These are phyloP conservation scores for baker's yeast (Saccharomyces cerevisiae) DNA, from an alignment of 805 yeast species.

Conservation along the genomic window DNA sequence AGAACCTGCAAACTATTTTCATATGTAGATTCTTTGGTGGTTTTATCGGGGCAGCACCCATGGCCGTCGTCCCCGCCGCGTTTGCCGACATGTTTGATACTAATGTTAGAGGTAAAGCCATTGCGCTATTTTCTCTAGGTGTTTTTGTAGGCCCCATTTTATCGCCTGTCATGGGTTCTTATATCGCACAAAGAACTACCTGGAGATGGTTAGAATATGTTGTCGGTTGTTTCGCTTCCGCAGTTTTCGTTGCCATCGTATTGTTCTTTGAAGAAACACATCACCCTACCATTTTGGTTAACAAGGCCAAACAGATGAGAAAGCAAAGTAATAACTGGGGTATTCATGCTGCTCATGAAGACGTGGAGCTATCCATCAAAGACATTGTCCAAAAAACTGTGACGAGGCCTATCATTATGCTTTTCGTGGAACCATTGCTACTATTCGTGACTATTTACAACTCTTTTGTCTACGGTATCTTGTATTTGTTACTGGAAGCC, in stretches of 20 bases:
- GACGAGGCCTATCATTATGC: conserved; percentile 60
- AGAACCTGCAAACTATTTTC: conserved; percentile 68
- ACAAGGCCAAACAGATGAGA: conserved; percentile 57
- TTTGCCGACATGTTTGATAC: conserved; percentile 75
- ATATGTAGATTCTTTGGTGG: conserved; percentile 77
- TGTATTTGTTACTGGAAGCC: conserved; percentile 66
- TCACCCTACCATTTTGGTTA: conserved; percentile 54
- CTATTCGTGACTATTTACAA: conserved; percentile 61
- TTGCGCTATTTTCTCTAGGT: conserved; percentile 60
- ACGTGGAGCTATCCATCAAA: conserved; percentile 43
- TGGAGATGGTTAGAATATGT: conserved; percentile 83
- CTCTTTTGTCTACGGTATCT: conserved; percentile 72
- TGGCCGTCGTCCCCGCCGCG: conserved; percentile 80
- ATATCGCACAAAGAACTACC: conserved; percentile 56
- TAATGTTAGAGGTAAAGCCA: conserved; percentile 63
- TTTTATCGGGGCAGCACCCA: conserved; percentile 72
- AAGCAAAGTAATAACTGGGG: conserved; percentile 75
- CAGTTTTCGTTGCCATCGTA: conserved; percentile 32
- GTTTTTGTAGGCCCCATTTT: conserved; percentile 74
- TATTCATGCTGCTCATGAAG: conserved; percentile 70
- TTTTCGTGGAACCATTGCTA: conserved; percentile 62
- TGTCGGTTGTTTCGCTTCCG: conserved; percentile 50
- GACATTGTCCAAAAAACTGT: conserved; percentile 58
- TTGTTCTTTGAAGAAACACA: conserved; percentile 55
- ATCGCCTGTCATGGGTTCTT: conserved; percentile 75